Base-by-base conservation (phyloP, 306 rosid species). In the Chamaecrista fasciculata region DNA sequence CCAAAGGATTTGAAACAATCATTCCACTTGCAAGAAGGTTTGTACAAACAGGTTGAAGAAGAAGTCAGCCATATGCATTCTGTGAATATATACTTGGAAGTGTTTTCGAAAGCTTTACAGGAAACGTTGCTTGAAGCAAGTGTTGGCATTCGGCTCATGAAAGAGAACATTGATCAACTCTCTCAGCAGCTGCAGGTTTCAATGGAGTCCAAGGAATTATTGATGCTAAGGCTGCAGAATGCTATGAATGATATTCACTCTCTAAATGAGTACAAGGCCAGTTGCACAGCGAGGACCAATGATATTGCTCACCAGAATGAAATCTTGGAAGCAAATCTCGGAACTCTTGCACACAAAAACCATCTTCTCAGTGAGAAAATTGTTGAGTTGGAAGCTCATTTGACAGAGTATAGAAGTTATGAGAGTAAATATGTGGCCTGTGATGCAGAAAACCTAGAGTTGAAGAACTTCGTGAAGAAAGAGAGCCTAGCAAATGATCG, bases 41-140 rank as follows among this genome's bases (percentile, higher is more conserved):
- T 87, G 76, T 89, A 72, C 87, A 86, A 72, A 61, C 95, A 95
- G 83, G 84, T 86, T 87, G 96, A 95, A 86, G 97, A 89, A 76
- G 97, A 94, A 83, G 79, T 83, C 78, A 65, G 62, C 61, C 91
- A 89, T 61, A 87, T 84, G 87, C 92, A 91, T 82, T 75, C 75
- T 67, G 80, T 71, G 80, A 85, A 89, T 78, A 78, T 91, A 47
- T 81, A 86, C 81, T 81, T 91, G 52, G 99, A 95, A 63, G 86
- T 95, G 28, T 91, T 91, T 75, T 89, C 97, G 23, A 85, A 83
- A 83, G 84, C 90, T 48, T 81, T 95, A 51, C 89, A 87, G 69
- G 96, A 85, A 72, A 91, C 89, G 42, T 80, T 95, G 86, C 52
- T 81, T 69, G 92, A 91, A 73, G 96, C 86, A 62, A 81, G 81